phyloP scores from a whole-genome alignment of 805 yeast species.

The Candida boidinii region DNA sequence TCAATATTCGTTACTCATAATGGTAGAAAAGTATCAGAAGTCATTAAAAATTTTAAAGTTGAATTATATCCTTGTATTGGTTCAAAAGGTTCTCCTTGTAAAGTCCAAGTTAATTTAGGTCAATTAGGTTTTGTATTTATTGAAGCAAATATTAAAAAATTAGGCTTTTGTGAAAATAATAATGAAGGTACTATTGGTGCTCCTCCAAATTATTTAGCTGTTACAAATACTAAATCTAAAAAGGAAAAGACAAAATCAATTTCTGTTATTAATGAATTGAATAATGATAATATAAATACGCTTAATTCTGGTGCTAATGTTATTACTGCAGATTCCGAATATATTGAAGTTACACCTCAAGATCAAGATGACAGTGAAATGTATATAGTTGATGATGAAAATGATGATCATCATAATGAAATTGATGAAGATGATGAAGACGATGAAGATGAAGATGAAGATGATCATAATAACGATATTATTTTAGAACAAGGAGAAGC shows the following conservation, averaged over 20 bases:
- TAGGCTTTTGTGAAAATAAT: constrained; percentile 46
- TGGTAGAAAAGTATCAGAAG: constrained; percentile 44
- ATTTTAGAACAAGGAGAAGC: constrained; percentile 66
- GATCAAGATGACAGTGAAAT: neutral
- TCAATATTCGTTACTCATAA: constrained; percentile 46
- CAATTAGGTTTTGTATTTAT: constrained; percentile 84
- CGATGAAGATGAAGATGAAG: too few species aligned
- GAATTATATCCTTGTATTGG: constrained; percentile 51
- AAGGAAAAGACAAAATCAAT: too few species aligned
- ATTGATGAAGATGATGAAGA: too few species aligned
- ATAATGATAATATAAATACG: too few species aligned
- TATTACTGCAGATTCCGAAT: too few species aligned
- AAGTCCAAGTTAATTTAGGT: constrained; percentile 66
- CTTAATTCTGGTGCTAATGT: too few species aligned
- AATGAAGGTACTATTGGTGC: constrained; percentile 31
- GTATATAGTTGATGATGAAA: neutral
- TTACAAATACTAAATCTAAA: constrained; percentile 13
- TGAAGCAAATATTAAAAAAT: constrained; percentile 67
- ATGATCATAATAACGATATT: constrained; percentile 36
- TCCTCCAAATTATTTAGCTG: constrained; percentile 26
- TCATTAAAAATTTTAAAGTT: constrained; percentile 37
- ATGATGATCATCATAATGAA: neutral
- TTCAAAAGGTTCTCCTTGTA: constrained; percentile 35
- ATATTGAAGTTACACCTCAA: too few species aligned
- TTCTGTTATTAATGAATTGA: too few species aligned